These are phyloP conservation scores for Ceratobasidium sp. DNA, from an alignment of 1,284 basidiomycete genomes.

Conservation along the genomic window DNA sequence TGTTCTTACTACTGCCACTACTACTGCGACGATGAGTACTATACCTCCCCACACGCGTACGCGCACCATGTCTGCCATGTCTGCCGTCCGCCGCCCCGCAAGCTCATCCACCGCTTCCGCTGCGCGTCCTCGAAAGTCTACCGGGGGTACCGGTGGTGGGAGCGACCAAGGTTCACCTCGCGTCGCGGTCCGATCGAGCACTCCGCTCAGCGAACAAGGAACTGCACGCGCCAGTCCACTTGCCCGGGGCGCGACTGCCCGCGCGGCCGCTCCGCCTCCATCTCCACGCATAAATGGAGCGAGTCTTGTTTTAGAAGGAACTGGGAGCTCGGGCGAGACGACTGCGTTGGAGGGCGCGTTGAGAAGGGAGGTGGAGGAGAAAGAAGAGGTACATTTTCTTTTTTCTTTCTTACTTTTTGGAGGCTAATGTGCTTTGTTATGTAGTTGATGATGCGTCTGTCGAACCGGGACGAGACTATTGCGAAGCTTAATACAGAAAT, in stretches of 20 bases:
- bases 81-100: conserved; percentile 13
- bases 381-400: conserved; percentile 69
- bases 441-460: conserved; percentile 76
- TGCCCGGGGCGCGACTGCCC: conserved; percentile 28
- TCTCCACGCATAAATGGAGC: conserved; percentile 12
- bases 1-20: not conserved
- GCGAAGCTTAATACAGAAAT: conserved; percentile 69
- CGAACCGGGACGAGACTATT: conserved; percentile 79
- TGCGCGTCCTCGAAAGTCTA: conserved; percentile 10
- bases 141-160: not conserved
- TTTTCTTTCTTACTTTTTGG: conserved; percentile 43
- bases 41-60: conserved; percentile 8
- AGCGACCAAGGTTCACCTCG: not conserved
- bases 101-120: not conserved
- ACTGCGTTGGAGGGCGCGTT: conserved; percentile 67
- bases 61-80: conserved; percentile 35
- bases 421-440: conserved; percentile 21
- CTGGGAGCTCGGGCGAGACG: conserved; percentile 48
- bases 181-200: not conserved
- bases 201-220: not conserved
- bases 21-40: conserved; percentile 4
- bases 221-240: conserved; percentile 17
- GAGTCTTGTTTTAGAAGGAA: conserved; percentile 26
- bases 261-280: conserved; percentile 43
- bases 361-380: conserved; percentile 78